Percentiles rank a stretch among this genome's conserved stretches.
Evolutionary conservation across 176 grass and related monocot species (phyloP).

Genomic region (Oryza rufipogon): DNA sequence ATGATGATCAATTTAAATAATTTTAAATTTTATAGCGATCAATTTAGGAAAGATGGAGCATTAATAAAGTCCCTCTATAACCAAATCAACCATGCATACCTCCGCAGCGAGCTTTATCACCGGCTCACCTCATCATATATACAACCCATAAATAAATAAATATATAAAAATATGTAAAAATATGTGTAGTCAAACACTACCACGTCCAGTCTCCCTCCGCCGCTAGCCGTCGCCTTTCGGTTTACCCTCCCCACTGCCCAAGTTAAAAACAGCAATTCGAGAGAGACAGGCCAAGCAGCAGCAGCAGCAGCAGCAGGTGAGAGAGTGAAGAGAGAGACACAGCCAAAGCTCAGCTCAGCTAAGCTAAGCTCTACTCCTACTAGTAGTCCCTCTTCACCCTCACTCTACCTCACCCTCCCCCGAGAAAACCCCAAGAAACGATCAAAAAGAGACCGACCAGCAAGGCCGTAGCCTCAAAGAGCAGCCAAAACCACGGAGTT

Average conservation of each 20-base stretch:
- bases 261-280: slow-evolving; percentile 56
- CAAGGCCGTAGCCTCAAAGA: neutral
- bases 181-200: neutral
- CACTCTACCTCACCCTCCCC: neutral
- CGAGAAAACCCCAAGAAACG: slow-evolving; percentile 39
- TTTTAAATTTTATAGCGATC: too few species aligned
- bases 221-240: slow-evolving; percentile 37
- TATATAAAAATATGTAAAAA: too few species aligned
- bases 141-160: too few species aligned
- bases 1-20: too few species aligned
- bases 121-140: too few species aligned
- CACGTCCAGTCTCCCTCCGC: neutral
- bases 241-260: slow-evolving; percentile 44
- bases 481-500: neutral
- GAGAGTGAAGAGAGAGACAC: neutral
- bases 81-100: too few species aligned
- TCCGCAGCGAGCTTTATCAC: too few species aligned
- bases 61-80: too few species aligned
- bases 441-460: slow-evolving; percentile 47
- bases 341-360: too few species aligned
- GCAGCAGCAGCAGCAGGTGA: neutral
- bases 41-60: too few species aligned
- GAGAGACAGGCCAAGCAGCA: slow-evolving; percentile 16
- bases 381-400: neutral
- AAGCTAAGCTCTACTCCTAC: slow-evolving; percentile 1